Conservation (phyloP, 1,284 basidiomycete species). For the Papiliotrema terrestris region DNA sequence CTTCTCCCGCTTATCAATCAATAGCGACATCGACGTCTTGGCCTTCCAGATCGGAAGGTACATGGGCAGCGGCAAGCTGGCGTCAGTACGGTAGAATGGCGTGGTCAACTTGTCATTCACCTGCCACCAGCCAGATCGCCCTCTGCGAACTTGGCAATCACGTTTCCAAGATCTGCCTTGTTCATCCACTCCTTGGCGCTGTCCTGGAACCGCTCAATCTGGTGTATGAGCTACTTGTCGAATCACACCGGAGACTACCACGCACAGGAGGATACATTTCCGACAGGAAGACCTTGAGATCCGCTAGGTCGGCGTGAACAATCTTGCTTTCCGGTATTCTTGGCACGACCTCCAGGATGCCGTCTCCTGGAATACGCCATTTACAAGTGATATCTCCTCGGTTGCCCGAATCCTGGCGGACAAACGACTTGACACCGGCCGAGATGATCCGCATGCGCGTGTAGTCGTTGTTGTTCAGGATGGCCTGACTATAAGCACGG, state of each 20-base stretch:
- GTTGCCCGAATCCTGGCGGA: slow-evolving; percentile 54
- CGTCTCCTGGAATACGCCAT: slow-evolving; percentile 75
- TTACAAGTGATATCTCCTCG: slow-evolving; percentile 53
- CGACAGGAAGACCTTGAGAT: slow-evolving; percentile 65
- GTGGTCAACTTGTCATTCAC: slow-evolving; percentile 49
- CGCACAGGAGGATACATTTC: slow-evolving; percentile 68
- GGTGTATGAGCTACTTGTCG: neutral
- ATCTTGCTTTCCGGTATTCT: slow-evolving; percentile 67
- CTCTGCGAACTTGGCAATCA: slow-evolving; percentile 65
- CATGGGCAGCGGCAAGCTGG: slow-evolving; percentile 68
- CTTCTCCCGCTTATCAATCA: slow-evolving; percentile 94
- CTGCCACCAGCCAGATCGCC: slow-evolving; percentile 56
- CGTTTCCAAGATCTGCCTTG: slow-evolving; percentile 57
- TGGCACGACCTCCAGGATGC: slow-evolving; percentile 74
- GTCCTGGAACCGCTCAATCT: slow-evolving; percentile 59
- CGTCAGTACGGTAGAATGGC: neutral
- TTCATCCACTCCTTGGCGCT: slow-evolving; percentile 52
- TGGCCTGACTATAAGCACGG: slow-evolving; percentile 42
- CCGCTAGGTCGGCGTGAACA: slow-evolving; percentile 58
- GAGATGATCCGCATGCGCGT: slow-evolving; percentile 80
- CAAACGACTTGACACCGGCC: slow-evolving; percentile 77
- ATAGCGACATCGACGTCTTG: slow-evolving; percentile 73
- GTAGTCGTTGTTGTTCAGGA: slow-evolving; percentile 81
- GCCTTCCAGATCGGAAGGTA: slow-evolving; percentile 89
- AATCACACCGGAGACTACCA: neutral